Conservation (phyloP, 2,329 filamentous ascomycete genomes). For the Coniochaeta sp. region DNA sequence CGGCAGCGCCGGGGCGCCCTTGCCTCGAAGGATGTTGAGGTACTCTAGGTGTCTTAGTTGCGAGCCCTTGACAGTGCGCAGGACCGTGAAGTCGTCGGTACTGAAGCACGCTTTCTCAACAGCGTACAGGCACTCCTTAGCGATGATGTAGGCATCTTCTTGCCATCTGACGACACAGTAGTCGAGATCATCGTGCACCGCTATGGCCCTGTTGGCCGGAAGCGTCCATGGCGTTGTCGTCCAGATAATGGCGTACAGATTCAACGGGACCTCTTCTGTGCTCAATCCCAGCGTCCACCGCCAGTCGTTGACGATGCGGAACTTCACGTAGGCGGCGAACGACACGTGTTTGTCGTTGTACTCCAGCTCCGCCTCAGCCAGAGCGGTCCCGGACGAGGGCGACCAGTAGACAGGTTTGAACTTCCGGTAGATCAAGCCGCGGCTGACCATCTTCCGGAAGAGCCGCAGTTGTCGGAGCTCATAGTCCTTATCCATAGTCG, state of each 20-base stretch:
- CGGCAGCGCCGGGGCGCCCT: conserved; percentile 49
- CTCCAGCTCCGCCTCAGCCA: conserved; percentile 80
- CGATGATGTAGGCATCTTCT: conserved; percentile 60
- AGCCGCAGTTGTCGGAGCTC: conserved; percentile 69
- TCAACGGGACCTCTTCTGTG: conserved; percentile 26
- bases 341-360: conserved; percentile 71
- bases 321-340: conserved; percentile 70
- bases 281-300: conserved; percentile 19
- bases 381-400: conserved; percentile 67
- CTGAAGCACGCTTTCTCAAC: conserved; percentile 43
- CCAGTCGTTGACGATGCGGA: conserved; percentile 50
- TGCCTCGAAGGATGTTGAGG: conserved; percentile 59
- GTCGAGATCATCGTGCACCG: conserved; percentile 64
- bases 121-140: conserved; percentile 60
- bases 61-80: conserved; percentile 55
- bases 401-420: conserved; percentile 87
- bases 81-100: conserved; percentile 33
- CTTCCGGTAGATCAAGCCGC: conserved; percentile 67
- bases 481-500: conserved; percentile 70
- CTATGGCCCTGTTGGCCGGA: conserved; percentile 86
- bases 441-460: conserved; percentile 67
- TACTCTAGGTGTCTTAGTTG: conserved; percentile 62
- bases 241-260: conserved; percentile 83
- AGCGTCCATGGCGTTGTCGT: conserved; percentile 98
- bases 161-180: conserved; percentile 62